Conservation (phyloP, 768 basidiomycete species). For the Tricholoma hemisulphureum region DNA sequence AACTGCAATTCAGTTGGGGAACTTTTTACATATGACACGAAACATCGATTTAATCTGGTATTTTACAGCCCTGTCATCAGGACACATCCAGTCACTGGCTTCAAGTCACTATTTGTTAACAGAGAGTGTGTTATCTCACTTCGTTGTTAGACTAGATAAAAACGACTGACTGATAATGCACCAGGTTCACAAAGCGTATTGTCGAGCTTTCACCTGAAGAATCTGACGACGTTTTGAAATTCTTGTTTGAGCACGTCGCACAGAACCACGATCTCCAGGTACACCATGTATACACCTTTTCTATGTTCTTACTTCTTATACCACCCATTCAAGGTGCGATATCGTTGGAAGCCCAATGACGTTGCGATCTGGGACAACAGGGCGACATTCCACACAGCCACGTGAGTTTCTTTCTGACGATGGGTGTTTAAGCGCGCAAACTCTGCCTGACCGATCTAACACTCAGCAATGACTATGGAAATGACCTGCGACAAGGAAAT, state of each 20-base stretch:
- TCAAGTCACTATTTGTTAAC: constrained; percentile 57
- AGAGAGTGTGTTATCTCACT: constrained; percentile 30
- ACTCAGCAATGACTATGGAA: constrained; percentile 33
- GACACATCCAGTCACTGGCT: constrained; percentile 60
- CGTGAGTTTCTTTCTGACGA: constrained; percentile 26
- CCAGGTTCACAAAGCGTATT: constrained; percentile 55
- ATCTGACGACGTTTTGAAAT: constrained; percentile 48
- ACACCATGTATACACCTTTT: not conserved
- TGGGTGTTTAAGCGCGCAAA: not conserved
- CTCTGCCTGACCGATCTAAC: not conserved
- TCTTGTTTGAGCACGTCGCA: constrained; percentile 47
- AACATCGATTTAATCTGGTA: not conserved
- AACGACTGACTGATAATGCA: not conserved
- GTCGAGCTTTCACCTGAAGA: constrained; percentile 53
- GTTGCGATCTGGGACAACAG: constrained; percentile 66
- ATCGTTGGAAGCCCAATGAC: constrained; percentile 50
- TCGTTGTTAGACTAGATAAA: not conserved
- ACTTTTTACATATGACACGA: not conserved
- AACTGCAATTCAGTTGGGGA: constrained; percentile 47
- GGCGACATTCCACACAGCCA: constrained; percentile 46
- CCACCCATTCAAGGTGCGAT: constrained; percentile 36
- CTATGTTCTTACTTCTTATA: not conserved
- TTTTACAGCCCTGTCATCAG: constrained; percentile 45
- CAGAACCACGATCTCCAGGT: constrained; percentile 61
- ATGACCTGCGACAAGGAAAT: constrained; percentile 41